Conservation (phyloP, 805 yeast species). For the Debaryomyces castellii region DNA sequence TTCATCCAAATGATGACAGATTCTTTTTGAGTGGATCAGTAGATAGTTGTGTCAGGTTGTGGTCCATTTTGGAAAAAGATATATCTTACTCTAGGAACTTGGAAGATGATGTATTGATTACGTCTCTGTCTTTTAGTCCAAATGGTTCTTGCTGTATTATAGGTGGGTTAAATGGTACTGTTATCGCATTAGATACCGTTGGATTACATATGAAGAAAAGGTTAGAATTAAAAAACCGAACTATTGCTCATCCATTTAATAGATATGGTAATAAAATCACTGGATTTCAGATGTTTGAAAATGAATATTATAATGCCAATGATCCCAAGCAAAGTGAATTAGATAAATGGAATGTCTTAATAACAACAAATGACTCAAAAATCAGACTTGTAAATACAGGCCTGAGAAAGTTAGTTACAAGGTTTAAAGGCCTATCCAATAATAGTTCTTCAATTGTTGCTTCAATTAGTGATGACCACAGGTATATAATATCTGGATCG, state of each 20-base stretch:
- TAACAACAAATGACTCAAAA: slow-evolving; percentile 82
- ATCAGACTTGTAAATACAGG: slow-evolving; percentile 62
- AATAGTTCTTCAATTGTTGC: slow-evolving; percentile 73
- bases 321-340: neutral
- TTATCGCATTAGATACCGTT: slow-evolving; percentile 59
- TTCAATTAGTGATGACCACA: slow-evolving; percentile 52
- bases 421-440: slow-evolving; percentile 74
- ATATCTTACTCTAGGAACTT: slow-evolving; percentile 52
- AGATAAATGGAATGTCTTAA: slow-evolving; percentile 39
- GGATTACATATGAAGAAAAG: slow-evolving; percentile 48
- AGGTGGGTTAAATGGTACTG: slow-evolving; percentile 79
- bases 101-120: slow-evolving; percentile 65
- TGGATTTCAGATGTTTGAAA: slow-evolving; percentile 59
- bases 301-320: slow-evolving; percentile 8
- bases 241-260: slow-evolving; percentile 22
- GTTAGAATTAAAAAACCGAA: slow-evolving; percentile 31
- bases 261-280: slow-evolving; percentile 57
- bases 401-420: slow-evolving; percentile 55
- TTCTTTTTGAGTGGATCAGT: slow-evolving; percentile 82
- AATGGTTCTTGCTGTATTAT: slow-evolving; percentile 57
- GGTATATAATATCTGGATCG: slow-evolving; percentile 70
- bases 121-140: slow-evolving; percentile 74
- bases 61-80: slow-evolving; percentile 78
- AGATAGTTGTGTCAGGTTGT: slow-evolving; percentile 71
- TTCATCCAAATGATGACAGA: slow-evolving; percentile 84